A percentile compares a stretch with the other conserved stretches of the same genome.
phyloP scores from a whole-genome alignment of 208 protist species.

The Crithidia thermophila region DNA sequence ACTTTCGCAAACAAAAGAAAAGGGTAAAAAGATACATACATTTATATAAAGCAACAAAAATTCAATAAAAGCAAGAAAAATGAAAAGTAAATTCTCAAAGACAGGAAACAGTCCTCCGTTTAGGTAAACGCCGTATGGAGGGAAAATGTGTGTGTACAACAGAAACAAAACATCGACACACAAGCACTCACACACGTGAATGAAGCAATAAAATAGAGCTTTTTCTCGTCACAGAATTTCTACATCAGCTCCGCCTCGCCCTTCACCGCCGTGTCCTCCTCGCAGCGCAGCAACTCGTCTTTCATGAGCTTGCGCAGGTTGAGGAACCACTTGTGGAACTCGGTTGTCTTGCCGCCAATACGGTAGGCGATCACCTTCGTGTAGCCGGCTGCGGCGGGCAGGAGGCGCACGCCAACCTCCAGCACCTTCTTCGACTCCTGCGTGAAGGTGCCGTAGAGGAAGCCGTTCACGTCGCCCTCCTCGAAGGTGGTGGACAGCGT shows the following conservation, averaged over 20 bases:
- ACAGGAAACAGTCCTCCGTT: too few species aligned
- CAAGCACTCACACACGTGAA: too few species aligned
- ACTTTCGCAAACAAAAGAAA: conserved; percentile 6
- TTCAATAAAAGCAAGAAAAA: too few species aligned
- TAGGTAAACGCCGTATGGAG: too few species aligned
- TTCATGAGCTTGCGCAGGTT: conserved; percentile 73
- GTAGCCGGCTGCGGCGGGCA: conserved; percentile 68
- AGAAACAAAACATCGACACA: conserved; percentile 1
- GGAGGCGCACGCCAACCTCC: conserved; percentile 72
- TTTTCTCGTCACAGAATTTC: too few species aligned
- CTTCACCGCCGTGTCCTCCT: conserved; percentile 86
- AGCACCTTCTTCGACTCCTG: conserved; percentile 58
- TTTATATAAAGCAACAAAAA: not conserved
- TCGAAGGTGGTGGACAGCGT: conserved; percentile 68
- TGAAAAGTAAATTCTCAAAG: too few species aligned
- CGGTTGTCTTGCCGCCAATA: conserved; percentile 79
- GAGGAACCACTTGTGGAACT: conserved; percentile 86
- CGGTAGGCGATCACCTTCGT: conserved; percentile 86
- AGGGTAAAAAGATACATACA: not conserved
- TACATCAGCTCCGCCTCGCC: conserved; percentile 86
- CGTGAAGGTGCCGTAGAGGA: conserved; percentile 72
- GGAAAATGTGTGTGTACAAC: too few species aligned
- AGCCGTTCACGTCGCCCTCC: conserved; percentile 56
- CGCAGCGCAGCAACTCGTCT: conserved; percentile 78
- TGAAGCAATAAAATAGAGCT: not conserved